Evolutionary conservation across 2,329 filamentous ascomycete species (phyloP).

Genomic region (Neonectria hederae): DNA sequence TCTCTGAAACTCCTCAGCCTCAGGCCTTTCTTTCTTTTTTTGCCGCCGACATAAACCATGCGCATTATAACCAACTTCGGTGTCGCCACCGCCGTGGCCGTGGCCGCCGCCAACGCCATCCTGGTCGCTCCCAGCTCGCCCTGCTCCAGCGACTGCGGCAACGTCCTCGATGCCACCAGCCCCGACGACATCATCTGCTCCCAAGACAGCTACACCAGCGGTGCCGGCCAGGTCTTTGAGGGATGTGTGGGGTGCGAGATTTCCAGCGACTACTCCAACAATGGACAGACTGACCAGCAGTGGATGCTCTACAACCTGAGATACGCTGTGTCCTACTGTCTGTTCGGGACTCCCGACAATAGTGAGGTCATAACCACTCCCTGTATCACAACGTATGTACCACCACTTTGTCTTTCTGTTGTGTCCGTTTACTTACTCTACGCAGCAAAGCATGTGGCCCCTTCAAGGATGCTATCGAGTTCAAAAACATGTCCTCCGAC

Average conservation of each 20-base stretch:
- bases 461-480: constrained; percentile 58
- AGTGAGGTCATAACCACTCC: constrained; percentile 56
- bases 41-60: constrained; percentile 11
- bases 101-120: constrained; percentile 43
- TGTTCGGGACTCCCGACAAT: constrained; percentile 61
- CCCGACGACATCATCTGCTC: constrained; percentile 60
- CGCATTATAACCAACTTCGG: constrained; percentile 19
- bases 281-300: constrained; percentile 61
- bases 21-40: background rate
- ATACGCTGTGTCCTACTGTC: constrained; percentile 64
- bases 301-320: constrained; percentile 67
- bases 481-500: constrained; percentile 58
- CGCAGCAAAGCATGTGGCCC: constrained; percentile 62
- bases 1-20: background rate
- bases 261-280: constrained; percentile 56
- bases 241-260: constrained; percentile 63
- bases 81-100: constrained; percentile 31
- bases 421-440: constrained; percentile 10
- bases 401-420: constrained; percentile 35
- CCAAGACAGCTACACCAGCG: constrained; percentile 50
- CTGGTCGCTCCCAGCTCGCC: constrained; percentile 59
- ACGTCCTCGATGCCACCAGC: constrained; percentile 58
- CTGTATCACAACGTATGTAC: constrained; percentile 61
- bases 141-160: constrained; percentile 63
- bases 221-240: constrained; percentile 59